phyloP scores from a whole-genome alignment of 352 stramenopile species.

The Globisporangium viniferum region DNA sequence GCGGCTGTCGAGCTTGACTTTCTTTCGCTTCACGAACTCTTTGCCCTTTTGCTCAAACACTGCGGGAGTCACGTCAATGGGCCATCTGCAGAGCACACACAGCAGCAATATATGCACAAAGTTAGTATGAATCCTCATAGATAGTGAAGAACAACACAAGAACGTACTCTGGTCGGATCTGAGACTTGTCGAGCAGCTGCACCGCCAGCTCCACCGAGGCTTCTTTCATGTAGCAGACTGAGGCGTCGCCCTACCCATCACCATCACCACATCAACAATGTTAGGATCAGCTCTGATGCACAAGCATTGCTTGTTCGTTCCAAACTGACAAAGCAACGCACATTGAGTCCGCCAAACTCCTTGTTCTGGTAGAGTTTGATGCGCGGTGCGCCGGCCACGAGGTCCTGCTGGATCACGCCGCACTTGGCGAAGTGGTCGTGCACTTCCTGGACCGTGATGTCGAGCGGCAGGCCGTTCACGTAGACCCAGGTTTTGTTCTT shows the following conservation, averaged over 20 bases:
- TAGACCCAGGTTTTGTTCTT: slow-evolving; percentile 96
- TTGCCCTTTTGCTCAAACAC: slow-evolving; percentile 91
- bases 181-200: slow-evolving; percentile 91
- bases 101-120: not conserved
- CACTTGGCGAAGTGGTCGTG: slow-evolving; percentile 92
- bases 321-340: slow-evolving; percentile 25
- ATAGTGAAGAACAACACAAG: not conserved
- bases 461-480: slow-evolving; percentile 92
- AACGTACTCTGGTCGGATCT: slow-evolving; percentile 76
- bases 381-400: slow-evolving; percentile 89
- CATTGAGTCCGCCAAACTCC: slow-evolving; percentile 85
- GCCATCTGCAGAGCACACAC: slow-evolving; percentile 38
- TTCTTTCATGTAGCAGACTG: slow-evolving; percentile 95
- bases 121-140: not conserved
- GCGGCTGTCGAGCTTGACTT: slow-evolving; percentile 74
- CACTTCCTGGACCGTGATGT: slow-evolving; percentile 92
- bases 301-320: not conserved
- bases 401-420: slow-evolving; percentile 93
- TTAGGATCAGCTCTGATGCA: not conserved
- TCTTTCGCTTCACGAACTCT: slow-evolving; percentile 76
- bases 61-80: slow-evolving; percentile 63
- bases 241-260: slow-evolving; percentile 85
- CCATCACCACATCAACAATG: not conserved
- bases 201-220: slow-evolving; percentile 94
- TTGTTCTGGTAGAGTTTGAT: slow-evolving; percentile 96